Conservation (phyloP, 345 rosid genomes). For the Syzygium oleosum region DNA sequence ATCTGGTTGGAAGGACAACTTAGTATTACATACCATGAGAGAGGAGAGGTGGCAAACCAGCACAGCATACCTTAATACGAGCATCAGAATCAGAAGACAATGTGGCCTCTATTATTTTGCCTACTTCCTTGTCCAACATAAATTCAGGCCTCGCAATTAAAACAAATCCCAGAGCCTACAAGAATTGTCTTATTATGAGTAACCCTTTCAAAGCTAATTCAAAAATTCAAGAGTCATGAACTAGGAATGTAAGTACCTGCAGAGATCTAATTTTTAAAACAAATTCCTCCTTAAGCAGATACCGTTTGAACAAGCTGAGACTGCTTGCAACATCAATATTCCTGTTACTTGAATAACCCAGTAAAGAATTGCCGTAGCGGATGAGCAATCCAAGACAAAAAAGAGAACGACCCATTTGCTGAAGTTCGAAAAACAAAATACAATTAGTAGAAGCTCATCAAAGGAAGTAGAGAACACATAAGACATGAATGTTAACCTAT, state of each 20-base stretch:
- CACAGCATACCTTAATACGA: slow-evolving; percentile 71
- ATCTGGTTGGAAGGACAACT: slow-evolving; percentile 46
- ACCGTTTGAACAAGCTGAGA: slow-evolving; percentile 64
- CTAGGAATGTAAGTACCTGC: slow-evolving; percentile 55
- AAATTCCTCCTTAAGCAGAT: slow-evolving; percentile 74
- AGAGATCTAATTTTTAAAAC: slow-evolving; percentile 78
- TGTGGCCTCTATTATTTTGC: slow-evolving; percentile 72
- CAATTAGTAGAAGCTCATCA: neutral
- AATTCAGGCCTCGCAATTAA: slow-evolving; percentile 90
- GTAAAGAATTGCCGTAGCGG: slow-evolving; percentile 83
- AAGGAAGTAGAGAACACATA: neutral
- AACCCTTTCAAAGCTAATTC: neutral
- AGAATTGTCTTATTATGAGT: slow-evolving; percentile 9
- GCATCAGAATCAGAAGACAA: slow-evolving; percentile 56
- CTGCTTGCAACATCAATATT: slow-evolving; percentile 48
- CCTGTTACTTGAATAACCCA: slow-evolving; percentile 37
- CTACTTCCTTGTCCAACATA: slow-evolving; percentile 95
- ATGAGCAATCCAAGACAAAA: slow-evolving; percentile 96
- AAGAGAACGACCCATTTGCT: slow-evolving; percentile 86
- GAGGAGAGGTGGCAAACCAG: neutral
- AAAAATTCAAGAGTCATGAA: neutral
- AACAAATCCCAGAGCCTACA: slow-evolving; percentile 91
- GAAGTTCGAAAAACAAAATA: slow-evolving; percentile 10
- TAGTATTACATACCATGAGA: slow-evolving; percentile 2
- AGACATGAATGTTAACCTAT: neutral